Percentiles rank a stretch among this genome's conserved stretches.
phyloP scores from a whole-genome alignment of 441 rosid genomes.

The Gossypium aridum region DNA sequence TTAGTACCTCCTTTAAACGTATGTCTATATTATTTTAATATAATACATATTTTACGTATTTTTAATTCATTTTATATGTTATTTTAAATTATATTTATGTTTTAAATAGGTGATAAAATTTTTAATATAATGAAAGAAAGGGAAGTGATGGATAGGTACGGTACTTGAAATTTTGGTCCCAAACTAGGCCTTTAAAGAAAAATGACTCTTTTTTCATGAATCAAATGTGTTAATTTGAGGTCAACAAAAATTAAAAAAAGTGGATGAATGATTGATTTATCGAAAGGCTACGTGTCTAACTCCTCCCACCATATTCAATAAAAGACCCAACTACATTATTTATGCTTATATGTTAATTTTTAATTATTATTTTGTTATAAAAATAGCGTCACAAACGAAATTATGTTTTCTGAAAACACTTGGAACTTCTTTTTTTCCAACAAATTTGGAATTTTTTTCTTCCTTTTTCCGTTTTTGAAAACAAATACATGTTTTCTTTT shows the following conservation, averaged over 20 bases:
- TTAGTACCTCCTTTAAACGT: too few relatives aligned
- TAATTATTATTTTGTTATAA: too few relatives aligned
- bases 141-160: neutral
- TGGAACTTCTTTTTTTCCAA: neutral
- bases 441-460: neutral
- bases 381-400: too few relatives aligned
- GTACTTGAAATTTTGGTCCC: neutral
- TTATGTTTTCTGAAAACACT: too few relatives aligned
- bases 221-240: neutral
- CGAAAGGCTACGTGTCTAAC: neutral
- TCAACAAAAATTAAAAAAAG: neutral
- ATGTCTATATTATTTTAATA: too few relatives aligned
- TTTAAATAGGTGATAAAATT: too few relatives aligned
- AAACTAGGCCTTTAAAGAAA: neutral
- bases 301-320: neutral
- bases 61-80: too few relatives aligned
- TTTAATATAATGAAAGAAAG: too few relatives aligned
- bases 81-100: too few relatives aligned
- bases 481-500: neutral
- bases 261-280: neutral
- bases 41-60: too few relatives aligned
- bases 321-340: neutral
- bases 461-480: neutral
- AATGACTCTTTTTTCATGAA: neutral
- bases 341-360: too few relatives aligned